Evolutionary conservation across 202 grass and related monocot species (phyloP).

Genomic region (Cymbopogon flexuosus): DNA sequence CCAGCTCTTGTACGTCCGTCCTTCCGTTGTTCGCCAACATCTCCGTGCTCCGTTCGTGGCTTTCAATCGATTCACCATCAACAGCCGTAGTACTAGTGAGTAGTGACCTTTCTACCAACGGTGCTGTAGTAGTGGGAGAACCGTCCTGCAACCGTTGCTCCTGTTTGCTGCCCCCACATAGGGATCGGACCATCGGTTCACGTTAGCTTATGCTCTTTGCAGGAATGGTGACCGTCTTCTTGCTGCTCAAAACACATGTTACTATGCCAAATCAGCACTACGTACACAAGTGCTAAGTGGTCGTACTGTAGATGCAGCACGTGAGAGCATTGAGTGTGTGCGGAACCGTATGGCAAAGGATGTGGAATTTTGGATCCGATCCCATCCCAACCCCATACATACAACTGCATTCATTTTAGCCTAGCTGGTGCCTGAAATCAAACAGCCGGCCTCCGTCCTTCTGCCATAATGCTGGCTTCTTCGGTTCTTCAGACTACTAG

Average conservation of each 20-base stretch:
- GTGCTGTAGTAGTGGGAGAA: too few species aligned
- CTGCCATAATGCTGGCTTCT: not conserved
- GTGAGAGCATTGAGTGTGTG: not conserved
- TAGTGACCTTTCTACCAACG: too few species aligned
- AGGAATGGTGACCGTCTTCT: not conserved
- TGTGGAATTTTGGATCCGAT: not conserved
- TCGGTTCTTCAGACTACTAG: not conserved
- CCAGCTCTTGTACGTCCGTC: not conserved
- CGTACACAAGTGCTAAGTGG: not conserved
- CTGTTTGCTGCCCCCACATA: not conserved
- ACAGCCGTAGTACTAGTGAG: not conserved
- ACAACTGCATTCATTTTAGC: constrained; percentile 10
- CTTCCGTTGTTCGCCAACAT: not conserved
- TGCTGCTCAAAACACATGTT: not conserved
- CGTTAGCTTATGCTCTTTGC: not conserved
- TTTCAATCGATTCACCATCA: not conserved
- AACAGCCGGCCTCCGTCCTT: not conserved
- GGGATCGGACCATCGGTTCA: not conserved
- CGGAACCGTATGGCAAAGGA: not conserved
- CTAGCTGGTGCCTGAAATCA: constrained; percentile 4
- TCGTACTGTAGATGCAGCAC: not conserved
- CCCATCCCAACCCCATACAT: not conserved
- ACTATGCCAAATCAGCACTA: not conserved
- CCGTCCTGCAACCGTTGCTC: not conserved
- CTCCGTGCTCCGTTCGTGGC: not conserved